Conservation (phyloP, 495 filamentous ascomycete species). For the Trichocladium uniseriatum region DNA sequence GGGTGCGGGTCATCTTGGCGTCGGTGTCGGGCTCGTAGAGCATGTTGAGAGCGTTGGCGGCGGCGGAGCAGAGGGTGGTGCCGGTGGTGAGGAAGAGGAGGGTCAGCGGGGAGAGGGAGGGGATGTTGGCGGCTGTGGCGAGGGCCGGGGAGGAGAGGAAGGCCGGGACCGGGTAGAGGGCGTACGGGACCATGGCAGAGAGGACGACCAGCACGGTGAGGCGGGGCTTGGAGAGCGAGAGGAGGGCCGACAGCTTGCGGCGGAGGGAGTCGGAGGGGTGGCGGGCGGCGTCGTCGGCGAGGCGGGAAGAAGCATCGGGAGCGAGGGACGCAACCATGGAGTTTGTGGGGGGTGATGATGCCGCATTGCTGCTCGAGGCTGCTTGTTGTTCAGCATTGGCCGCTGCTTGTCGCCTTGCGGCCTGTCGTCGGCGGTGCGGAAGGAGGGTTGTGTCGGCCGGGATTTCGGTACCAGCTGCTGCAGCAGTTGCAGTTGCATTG, state of each 20-base stretch:
- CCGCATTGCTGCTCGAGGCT: not conserved
- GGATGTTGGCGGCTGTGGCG: slow-evolving; percentile 46
- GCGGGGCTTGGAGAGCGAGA: slow-evolving; percentile 89
- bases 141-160: slow-evolving; percentile 62
- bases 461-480: no score
- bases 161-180: slow-evolving; percentile 78
- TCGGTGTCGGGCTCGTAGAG: slow-evolving; percentile 85
- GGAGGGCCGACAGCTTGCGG: slow-evolving; percentile 69
- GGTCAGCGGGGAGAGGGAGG: slow-evolving; percentile 81
- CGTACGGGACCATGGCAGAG: slow-evolving; percentile 84
- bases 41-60: slow-evolving; percentile 95
- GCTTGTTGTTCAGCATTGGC: not conserved
- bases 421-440: slow-evolving; percentile 37
- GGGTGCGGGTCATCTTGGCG: slow-evolving; percentile 82
- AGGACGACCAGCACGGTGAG: slow-evolving; percentile 87
- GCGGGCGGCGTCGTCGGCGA: slow-evolving; percentile 63
- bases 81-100: slow-evolving; percentile 86
- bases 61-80: slow-evolving; percentile 74
- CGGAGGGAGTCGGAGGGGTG: slow-evolving; percentile 59
- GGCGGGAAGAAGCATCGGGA: slow-evolving; percentile 72
- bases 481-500: not conserved
- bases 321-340: slow-evolving; percentile 41
- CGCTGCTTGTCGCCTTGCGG: slow-evolving; percentile 22
- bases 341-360: slow-evolving; percentile 2
- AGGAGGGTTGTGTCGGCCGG: slow-evolving; percentile 19